These are phyloP conservation scores for Fusarium brevicatenulatum DNA, from an alignment of 2,329 filamentous ascomycete genomes.

Conservation along the genomic window DNA sequence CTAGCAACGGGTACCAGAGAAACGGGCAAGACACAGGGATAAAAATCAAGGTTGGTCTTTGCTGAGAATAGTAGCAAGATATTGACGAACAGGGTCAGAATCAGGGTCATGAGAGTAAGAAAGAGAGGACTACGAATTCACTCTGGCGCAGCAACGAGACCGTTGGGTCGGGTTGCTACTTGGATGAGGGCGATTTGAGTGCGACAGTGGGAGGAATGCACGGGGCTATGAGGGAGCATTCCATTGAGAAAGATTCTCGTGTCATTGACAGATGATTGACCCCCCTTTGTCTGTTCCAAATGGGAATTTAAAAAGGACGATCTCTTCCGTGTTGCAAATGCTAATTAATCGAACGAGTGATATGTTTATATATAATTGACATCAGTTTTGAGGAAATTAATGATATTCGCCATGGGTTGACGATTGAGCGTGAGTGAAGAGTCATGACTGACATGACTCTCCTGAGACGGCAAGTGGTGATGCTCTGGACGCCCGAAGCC, in stretches of 20 bases:
- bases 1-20: conserved; percentile 37
- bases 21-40: conserved; percentile 39
- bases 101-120: conserved; percentile 6
- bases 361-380: background rate
- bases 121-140: conserved; percentile 36
- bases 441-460: background rate
- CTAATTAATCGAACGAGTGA: background rate
- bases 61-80: conserved; percentile 13
- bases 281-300: conserved; percentile 29
- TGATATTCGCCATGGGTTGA: background rate
- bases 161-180: conserved; percentile 30
- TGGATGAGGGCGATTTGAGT: conserved; percentile 29
- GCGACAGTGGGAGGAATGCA: conserved; percentile 43
- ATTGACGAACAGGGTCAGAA: background rate
- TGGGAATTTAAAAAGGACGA: conserved; percentile 15
- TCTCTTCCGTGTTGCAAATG: conserved; percentile 23
- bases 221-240: conserved; percentile 45
- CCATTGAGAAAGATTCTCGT: conserved; percentile 36
- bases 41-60: conserved; percentile 21
- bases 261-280: conserved; percentile 22
- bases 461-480: conserved; percentile 11
- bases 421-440: conserved; percentile 3
- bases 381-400: background rate
- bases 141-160: conserved; percentile 39
- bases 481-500: conserved; percentile 35